Conservation (phyloP, 495 filamentous ascomycete species). For the Aspergillus diversus region DNA sequence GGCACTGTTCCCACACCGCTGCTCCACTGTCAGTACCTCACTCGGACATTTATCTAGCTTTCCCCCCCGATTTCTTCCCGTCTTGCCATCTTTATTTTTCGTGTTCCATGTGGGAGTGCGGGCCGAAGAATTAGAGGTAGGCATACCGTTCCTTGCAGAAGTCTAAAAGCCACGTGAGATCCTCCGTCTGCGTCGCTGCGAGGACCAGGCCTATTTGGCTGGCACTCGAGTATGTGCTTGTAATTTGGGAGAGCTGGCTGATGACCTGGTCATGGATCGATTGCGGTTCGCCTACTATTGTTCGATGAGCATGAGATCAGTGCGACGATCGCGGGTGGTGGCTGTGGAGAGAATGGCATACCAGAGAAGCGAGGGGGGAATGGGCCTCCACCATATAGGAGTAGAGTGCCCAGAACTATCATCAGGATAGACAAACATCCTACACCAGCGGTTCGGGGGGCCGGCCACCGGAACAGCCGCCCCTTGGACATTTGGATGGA, state of each 20-base stretch:
- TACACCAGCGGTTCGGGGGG: constrained; percentile 21
- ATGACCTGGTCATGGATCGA: constrained; percentile 23
- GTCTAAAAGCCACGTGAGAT: constrained; percentile 32
- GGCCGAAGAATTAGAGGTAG: too few relatives aligned
- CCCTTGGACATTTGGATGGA: constrained; percentile 25
- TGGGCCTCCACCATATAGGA: constrained; percentile 16
- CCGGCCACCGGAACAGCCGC: constrained; percentile 30
- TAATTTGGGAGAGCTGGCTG: constrained; percentile 24
- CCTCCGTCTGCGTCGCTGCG: constrained; percentile 30
- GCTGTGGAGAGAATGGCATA: not conserved
- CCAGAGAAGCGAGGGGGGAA: constrained; percentile 5
- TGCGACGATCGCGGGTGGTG: not conserved
- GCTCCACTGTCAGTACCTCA: not conserved
- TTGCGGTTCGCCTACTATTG: constrained; percentile 9
- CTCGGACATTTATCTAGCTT: not conserved
- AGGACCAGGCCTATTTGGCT: constrained; percentile 30
- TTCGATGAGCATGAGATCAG: constrained; percentile 1
- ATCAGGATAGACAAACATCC: constrained; percentile 26
- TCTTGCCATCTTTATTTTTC: too few relatives aligned
- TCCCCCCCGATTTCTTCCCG: too few relatives aligned
- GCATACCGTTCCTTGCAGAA: constrained; percentile 33
- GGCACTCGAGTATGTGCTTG: constrained; percentile 20
- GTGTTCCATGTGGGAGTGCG: not conserved
- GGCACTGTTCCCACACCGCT: constrained; percentile 32
- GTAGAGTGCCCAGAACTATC: constrained; percentile 17